Percentiles rank a stretch among this genome's conserved stretches.
These are phyloP conservation scores for Penicillium arizonense DNA, from an alignment of 495 filamentous ascomycete species.

Conservation along the genomic window DNA sequence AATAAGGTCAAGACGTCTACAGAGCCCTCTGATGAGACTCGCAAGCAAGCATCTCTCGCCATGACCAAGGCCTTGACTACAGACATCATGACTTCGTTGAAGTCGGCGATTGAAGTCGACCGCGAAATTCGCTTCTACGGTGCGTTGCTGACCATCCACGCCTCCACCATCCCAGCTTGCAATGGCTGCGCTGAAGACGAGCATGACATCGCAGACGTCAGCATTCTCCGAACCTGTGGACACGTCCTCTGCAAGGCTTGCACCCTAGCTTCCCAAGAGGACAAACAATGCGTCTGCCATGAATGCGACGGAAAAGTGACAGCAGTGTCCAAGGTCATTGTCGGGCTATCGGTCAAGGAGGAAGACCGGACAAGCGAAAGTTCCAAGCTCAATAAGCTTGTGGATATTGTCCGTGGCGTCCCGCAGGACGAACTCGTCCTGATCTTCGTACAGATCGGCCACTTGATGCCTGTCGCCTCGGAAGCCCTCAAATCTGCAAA, in stretches of 20 bases:
- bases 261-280: constrained; percentile 5
- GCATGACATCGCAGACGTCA: constrained; percentile 14
- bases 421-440: constrained; percentile 47
- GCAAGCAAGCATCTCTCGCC: neutral
- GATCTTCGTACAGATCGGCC: constrained; percentile 51
- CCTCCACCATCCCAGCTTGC: constrained; percentile 19
- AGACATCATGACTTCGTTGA: neutral
- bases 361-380: constrained; percentile 32
- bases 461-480: constrained; percentile 36
- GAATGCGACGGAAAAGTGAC: constrained; percentile 32
- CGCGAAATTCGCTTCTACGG: constrained; percentile 33
- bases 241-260: constrained; percentile 49
- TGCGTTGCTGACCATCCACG: constrained; percentile 24
- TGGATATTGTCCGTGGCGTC: constrained; percentile 41
- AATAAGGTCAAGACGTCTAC: neutral
- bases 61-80: constrained; percentile 3
- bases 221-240: constrained; percentile 49
- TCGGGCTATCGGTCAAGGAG: constrained; percentile 31
- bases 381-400: constrained; percentile 47
- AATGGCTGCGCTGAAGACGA: constrained; percentile 22
- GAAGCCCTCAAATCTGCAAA: constrained; percentile 24
- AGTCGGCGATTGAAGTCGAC: constrained; percentile 25
- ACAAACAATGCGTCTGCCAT: constrained; percentile 25
- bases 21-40: neutral
- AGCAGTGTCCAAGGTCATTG: constrained; percentile 31